Conservation (phyloP, 2,329 filamentous ascomycete species). For the Xylaria sp. region DNA sequence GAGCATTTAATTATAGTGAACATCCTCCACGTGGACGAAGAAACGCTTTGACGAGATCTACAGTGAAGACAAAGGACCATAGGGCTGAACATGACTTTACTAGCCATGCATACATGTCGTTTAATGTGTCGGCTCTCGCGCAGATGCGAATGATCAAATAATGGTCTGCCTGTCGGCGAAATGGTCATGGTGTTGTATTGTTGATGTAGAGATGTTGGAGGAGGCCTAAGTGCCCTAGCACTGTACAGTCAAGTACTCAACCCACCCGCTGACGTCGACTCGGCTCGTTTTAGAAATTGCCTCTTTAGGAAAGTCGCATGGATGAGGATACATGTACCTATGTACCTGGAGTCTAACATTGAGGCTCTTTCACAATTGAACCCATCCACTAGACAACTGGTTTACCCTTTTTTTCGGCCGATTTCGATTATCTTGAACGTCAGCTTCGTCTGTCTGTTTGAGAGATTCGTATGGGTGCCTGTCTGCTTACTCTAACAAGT, state of each 20-base stretch:
- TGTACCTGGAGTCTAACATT: not conserved
- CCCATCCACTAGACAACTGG: too few relatives aligned
- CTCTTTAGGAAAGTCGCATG: slow-evolving; percentile 26
- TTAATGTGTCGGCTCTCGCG: not conserved
- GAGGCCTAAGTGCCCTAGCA: too few relatives aligned
- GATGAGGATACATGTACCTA: not conserved
- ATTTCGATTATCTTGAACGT: too few relatives aligned
- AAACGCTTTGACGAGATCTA: slow-evolving; percentile 19
- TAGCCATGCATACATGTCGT: not conserved
- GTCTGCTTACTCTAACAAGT: not conserved
- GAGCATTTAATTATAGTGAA: not conserved
- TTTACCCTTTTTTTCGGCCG: too few relatives aligned
- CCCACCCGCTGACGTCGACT: not conserved
- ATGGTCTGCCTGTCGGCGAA: too few relatives aligned
- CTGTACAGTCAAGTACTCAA: not conserved
- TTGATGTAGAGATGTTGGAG: too few relatives aligned
- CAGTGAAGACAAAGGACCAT: slow-evolving; percentile 14
- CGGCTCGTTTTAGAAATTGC: slow-evolving; percentile 24
- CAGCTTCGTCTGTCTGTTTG: too few relatives aligned
- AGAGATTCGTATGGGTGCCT: not conserved
- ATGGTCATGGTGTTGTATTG: too few relatives aligned
- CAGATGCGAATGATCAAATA: too few relatives aligned
- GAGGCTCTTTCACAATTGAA: too few relatives aligned
- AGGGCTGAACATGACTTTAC: not conserved
- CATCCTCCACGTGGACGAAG: not conserved